Percentiles rank a stretch among this genome's conserved stretches.
These are phyloP conservation scores for Stephanodiscus triporus DNA, from an alignment of 108 stramenopile genomes.

Conservation along the genomic window DNA sequence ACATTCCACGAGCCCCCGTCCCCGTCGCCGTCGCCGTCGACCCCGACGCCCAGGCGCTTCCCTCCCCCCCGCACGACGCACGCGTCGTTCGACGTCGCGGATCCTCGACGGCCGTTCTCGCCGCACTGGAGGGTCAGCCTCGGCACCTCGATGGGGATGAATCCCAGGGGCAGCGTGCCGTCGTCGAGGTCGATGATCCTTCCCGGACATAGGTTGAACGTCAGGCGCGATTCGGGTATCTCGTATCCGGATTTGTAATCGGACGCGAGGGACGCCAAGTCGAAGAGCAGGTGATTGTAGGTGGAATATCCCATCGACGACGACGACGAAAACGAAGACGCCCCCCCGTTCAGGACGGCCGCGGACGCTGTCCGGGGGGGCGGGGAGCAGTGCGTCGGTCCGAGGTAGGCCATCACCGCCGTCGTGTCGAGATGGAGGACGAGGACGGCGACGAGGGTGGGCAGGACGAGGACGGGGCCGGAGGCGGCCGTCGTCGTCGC, in stretches of 20 bases:
- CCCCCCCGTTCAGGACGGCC: background rate
- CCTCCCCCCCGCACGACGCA: slow-evolving; percentile 33
- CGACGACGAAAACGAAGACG: too few species aligned
- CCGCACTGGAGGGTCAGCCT: slow-evolving; percentile 34
- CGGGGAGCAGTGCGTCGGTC: slow-evolving; percentile 24
- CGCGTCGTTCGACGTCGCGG: background rate
- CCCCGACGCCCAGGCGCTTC: slow-evolving; percentile 9
- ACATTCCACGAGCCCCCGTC: slow-evolving; percentile 12
- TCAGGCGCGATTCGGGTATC: slow-evolving; percentile 18
- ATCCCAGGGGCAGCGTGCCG: slow-evolving; percentile 20
- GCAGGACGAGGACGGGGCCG: background rate
- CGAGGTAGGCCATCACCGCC: slow-evolving; percentile 39
- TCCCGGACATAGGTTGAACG: slow-evolving; percentile 27
- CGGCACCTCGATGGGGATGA: slow-evolving; percentile 25
- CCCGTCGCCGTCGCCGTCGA: background rate
- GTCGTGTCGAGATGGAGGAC: slow-evolving; percentile 31
- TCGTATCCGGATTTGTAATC: slow-evolving; percentile 4
- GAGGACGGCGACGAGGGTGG: background rate
- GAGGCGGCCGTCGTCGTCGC: too few species aligned
- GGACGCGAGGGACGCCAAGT: slow-evolving; percentile 18
- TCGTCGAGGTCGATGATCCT: slow-evolving; percentile 32
- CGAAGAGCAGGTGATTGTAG: slow-evolving; percentile 37
- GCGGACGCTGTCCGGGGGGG: background rate
- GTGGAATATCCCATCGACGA: slow-evolving; percentile 45
- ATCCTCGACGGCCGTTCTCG: background rate